Base-by-base conservation (phyloP, 768 basidiomycete genomes). In the Kwoniella sp. region DNA sequence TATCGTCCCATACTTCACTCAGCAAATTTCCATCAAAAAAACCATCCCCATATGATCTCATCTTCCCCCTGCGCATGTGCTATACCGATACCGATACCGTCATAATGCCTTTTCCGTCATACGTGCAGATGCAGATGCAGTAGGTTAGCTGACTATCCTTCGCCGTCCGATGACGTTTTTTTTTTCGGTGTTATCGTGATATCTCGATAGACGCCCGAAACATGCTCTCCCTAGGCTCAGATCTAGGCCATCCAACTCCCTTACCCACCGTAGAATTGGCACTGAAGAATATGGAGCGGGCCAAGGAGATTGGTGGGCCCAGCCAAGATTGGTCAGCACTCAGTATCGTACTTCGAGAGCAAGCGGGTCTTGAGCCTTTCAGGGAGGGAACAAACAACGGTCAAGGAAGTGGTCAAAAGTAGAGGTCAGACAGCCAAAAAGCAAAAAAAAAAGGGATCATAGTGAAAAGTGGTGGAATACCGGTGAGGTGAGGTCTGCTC, bases 201-300 rank as follows among this genome's bases (percentile, higher is more conserved):
- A n/a, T n/a, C n/a, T n/a, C n/a, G n/a, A n/a, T n/a, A 72, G 70
- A 72, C 33, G 67, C 65, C 27, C 49, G 59, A 2, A 66, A 72
- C 52, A 67, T 68, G 60, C 58, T 67, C 7, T 61, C 61, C 17
- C 58, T 72, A 33, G 67, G 58, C 9, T 21, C 19, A 6, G 58
- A 60, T 21, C 26, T 68, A 5, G 67, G 67, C 15, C 47, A 60
- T 12, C 50, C 57, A 13, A 29, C 36, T 2, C 7, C 47, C 40
- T 10, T 68, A 36, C 67, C 67, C 4, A 68, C 63, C n/a, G 60
- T 68, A 10, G 63, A 63, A 27, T n/a, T 22, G 7, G 67, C 67
- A 15, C 29, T 46, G 22, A 37, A 49, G 10, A 63, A 64, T 36
- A 64, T 68, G 40, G 36, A 49, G n/a, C 44, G 54, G 30, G 53